phyloP scores from a whole-genome alignment of 306 rosid species.

The Urtica urens region DNA sequence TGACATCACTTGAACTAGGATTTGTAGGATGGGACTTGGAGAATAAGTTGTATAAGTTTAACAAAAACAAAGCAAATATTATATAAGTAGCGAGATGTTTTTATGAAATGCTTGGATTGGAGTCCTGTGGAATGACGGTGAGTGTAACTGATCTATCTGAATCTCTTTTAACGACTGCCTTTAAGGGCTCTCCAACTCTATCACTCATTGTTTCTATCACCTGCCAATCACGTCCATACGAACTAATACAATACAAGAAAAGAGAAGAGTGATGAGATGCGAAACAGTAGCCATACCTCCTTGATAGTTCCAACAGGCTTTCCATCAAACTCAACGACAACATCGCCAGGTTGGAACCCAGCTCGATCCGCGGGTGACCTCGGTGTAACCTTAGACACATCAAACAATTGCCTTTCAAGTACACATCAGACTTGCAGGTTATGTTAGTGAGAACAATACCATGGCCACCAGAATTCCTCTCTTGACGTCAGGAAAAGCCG shows the following conservation, averaged over 20 bases:
- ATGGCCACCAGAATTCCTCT: slow-evolving; percentile 70
- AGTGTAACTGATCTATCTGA: slow-evolving; percentile 30
- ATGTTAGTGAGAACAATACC: slow-evolving; percentile 23
- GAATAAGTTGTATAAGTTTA: too few species aligned
- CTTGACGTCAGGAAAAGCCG: slow-evolving; percentile 56
- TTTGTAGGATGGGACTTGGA: too few species aligned
- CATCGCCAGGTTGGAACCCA: slow-evolving; percentile 69
- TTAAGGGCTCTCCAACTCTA: slow-evolving; percentile 52
- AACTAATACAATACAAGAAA: not conserved
- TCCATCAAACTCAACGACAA: slow-evolving; percentile 73
- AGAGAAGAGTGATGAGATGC: too few species aligned
- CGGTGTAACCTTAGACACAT: slow-evolving; percentile 55
- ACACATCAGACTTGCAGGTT: not conserved
- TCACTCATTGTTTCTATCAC: slow-evolving; percentile 64
- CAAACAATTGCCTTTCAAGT: not conserved
- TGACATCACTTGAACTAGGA: too few species aligned
- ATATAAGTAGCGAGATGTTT: not conserved
- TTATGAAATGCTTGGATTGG: slow-evolving; percentile 36
- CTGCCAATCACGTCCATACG: slow-evolving; percentile 25
- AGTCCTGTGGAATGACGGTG: slow-evolving; percentile 64
- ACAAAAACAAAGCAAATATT: not conserved
- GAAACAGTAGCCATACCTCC: too few species aligned
- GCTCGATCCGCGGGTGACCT: slow-evolving; percentile 79
- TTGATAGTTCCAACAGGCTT: slow-evolving; percentile 50
- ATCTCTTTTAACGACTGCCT: slow-evolving; percentile 48